Evolutionary conservation across 257 asterid genomes (phyloP), one percentile per base, ranked within the genome.

Genomic region (Cordia subcordata): DNA sequence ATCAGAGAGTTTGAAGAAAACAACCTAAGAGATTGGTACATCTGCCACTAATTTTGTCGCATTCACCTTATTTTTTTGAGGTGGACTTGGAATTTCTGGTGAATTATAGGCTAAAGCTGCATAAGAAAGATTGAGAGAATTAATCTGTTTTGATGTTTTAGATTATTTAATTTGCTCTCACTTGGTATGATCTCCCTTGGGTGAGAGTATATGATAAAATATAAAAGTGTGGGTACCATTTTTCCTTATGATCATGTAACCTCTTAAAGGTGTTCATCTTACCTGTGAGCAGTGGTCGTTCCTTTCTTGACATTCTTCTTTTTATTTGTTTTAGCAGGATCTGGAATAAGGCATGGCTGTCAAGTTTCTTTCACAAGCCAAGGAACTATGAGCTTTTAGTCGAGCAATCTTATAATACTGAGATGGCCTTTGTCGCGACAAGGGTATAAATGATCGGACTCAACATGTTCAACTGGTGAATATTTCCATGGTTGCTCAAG

Each of bases 381-480:
- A 69, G 76, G 70, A 74, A 74, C 57, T 58, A 57, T 51, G 76
- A 69, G 70, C 56, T 74, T 27, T 74, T 65, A 44, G 72, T 69
- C 44, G 71, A 67, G 71, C 81, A 75, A 60, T n/a, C 72, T 46
- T 60, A 67, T 49, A 69, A 74, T 58, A 69, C 65, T 76, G 79
- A 74, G 62, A 74, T 57, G 73, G 76, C 73, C 13, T 67, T 75
- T 50, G 22, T 63, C 55, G 67, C 67, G 77, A 77, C 77, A 49
- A 63, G 72, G 66, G n/a, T 71, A 71, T 38, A 75, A 19, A 11
- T 13, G 32, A 13, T 50, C 15, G 38, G 39, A 44, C 53, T 14
- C 33, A 2, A 11, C 1, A 5, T 23, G 42, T 27, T n/a, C 4
- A 27, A 13, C 23, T 32, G 23, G 44, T 17, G 6, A 0, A 23